Evolutionary conservation across 352 stramenopile genomes (phyloP).

Genomic region (Blastocystis sp.): DNA sequence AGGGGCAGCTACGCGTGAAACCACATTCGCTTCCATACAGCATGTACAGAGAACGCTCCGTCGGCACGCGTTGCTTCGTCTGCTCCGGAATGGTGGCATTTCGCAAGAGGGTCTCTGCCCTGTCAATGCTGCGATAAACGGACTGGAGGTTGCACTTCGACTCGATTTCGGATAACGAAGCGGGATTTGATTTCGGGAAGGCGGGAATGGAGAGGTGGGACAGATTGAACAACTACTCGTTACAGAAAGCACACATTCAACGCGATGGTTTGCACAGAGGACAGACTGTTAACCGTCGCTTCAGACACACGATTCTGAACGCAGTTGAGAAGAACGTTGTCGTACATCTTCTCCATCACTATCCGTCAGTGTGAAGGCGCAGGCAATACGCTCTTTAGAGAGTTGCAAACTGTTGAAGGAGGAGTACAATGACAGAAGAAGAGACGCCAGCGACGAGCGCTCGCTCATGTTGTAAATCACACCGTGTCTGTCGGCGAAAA

Average conservation of each 20-base stretch:
- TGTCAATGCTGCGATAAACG: slow-evolving; percentile 17
- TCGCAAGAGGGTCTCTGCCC: background rate
- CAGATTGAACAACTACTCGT: slow-evolving; percentile 7
- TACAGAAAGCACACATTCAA: background rate
- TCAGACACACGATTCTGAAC: background rate
- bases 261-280: slow-evolving; percentile 42
- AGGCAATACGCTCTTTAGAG: background rate
- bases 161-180: background rate
- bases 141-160: background rate
- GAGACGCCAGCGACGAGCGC: background rate
- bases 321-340: slow-evolving; percentile 1
- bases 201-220: background rate
- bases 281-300: background rate
- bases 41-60: slow-evolving; percentile 38
- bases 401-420: slow-evolving; percentile 21
- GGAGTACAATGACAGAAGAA: slow-evolving; percentile 51
- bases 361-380: too few relatives aligned
- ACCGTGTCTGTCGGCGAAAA: slow-evolving; percentile 59
- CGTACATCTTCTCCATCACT: background rate
- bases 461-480: slow-evolving; percentile 27
- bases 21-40: background rate
- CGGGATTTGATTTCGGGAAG: background rate
- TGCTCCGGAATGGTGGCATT: background rate
- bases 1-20: slow-evolving; percentile 27
- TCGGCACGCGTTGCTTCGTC: slow-evolving; percentile 1